These are phyloP conservation scores for Podospora didyma DNA, from an alignment of 495 filamentous ascomycete genomes.

Conservation along the genomic window DNA sequence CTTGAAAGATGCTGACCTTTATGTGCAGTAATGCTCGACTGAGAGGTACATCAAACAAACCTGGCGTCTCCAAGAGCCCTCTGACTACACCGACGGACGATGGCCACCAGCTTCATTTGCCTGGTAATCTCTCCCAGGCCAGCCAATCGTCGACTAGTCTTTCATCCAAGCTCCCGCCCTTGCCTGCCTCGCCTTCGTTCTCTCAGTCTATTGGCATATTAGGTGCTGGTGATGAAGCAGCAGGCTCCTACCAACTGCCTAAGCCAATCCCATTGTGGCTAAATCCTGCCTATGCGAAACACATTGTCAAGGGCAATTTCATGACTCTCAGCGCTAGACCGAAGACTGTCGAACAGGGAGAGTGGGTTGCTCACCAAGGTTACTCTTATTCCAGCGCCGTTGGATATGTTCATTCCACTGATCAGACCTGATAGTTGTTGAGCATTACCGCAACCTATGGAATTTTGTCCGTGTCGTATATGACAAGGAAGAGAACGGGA, in stretches of 20 bases:
- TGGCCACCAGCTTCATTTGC: constrained; percentile 30
- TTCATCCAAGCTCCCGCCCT: constrained; percentile 48
- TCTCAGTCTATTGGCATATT: constrained; percentile 30
- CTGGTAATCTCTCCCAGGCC: constrained; percentile 40
- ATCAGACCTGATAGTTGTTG: constrained; percentile 59
- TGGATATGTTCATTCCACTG: neutral
- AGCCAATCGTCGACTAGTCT: constrained; percentile 47
- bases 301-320: constrained; percentile 94
- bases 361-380: constrained; percentile 96
- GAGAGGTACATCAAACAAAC: constrained; percentile 41
- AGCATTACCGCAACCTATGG: constrained; percentile 83
- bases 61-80: constrained; percentile 36
- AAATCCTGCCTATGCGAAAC: constrained; percentile 69
- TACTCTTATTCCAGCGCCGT: constrained; percentile 18
- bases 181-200: constrained; percentile 42
- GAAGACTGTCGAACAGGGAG: constrained; percentile 81
- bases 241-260: constrained; percentile 49
- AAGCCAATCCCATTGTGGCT: constrained; percentile 35
- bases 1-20: constrained; percentile 13
- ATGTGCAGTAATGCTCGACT: constrained; percentile 43
- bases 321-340: constrained; percentile 90
- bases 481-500: constrained; percentile 67
- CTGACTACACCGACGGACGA: constrained; percentile 32
- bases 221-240: constrained; percentile 39
- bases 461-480: constrained; percentile 80